A percentile compares a stretch with the other conserved stretches of the same genome.
Conservation (phyloP, 176 grass and related monocot genomes). For the Cenchrus purpureus region DNA sequence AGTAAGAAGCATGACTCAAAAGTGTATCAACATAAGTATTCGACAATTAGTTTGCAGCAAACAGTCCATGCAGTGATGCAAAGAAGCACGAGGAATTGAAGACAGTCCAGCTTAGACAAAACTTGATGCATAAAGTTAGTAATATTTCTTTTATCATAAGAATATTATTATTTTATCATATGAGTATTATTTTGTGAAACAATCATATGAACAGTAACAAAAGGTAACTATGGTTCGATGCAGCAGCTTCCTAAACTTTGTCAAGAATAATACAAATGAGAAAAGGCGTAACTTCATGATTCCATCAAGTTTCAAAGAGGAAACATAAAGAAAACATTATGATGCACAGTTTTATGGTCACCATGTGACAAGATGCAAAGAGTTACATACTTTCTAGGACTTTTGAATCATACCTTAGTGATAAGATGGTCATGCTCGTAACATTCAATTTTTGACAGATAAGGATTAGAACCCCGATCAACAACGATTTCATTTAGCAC, state of each 20-base stretch:
- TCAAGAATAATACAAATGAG: constrained; percentile 24
- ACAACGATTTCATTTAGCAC: constrained; percentile 97
- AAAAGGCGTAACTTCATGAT: constrained; percentile 15
- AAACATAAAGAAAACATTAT: constrained; percentile 25
- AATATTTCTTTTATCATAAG: background rate
- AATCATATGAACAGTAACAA: constrained; percentile 5
- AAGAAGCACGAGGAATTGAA: background rate
- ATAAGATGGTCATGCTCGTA: constrained; percentile 96
- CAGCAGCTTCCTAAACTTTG: constrained; percentile 7
- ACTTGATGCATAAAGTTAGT: constrained; percentile 7
- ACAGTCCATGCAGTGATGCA: constrained; percentile 19
- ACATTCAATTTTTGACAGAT: constrained; percentile 98
- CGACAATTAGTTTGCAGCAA: constrained; percentile 8
- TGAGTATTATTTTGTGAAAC: background rate
- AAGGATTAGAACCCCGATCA: constrained; percentile 97
- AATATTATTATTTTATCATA: background rate
- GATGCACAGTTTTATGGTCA: constrained; percentile 15
- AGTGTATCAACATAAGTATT: constrained; percentile 25
- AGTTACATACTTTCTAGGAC: constrained; percentile 25
- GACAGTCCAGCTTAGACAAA: constrained; percentile 6
- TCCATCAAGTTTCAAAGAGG: background rate
- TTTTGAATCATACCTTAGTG: constrained; percentile 78
- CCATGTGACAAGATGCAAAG: constrained; percentile 32
- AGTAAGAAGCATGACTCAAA: constrained; percentile 8
- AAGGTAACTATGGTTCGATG: background rate